A percentile compares a stretch with the other conserved stretches of the same genome.
These are phyloP conservation scores for Moesziomyces sp. DNA, from an alignment of 1,284 basidiomycete species.

Conservation along the genomic window DNA sequence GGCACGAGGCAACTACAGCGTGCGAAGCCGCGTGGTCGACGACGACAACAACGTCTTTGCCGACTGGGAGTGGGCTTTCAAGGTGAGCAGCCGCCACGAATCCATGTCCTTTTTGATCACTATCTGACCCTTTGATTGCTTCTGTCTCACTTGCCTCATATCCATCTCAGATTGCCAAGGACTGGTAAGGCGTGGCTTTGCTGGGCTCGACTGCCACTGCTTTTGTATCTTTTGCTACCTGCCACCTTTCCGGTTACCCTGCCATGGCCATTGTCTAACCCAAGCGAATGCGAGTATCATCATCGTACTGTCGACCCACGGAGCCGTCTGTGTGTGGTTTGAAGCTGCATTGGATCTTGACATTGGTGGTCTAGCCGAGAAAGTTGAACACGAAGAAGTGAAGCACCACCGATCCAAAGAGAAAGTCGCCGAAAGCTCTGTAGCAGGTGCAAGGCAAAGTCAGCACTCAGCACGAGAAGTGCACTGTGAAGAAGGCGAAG, in stretches of 20 bases:
- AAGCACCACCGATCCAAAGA: conserved; percentile 89
- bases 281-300: conserved; percentile 1
- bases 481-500: no score
- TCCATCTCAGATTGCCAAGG: conserved; percentile 46
- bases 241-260: no score
- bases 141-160: neutral
- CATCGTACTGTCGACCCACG: conserved; percentile 1
- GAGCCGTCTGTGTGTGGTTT: neutral
- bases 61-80: conserved; percentile 71
- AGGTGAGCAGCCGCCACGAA: conserved; percentile 26
- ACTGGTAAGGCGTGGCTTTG: conserved; percentile 31
- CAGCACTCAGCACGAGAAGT: no score
- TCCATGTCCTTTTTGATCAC: neutral
- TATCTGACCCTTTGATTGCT: neutral
- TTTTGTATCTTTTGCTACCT: no score
- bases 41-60: conserved; percentile 77
- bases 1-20: conserved; percentile 81
- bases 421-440: conserved; percentile 86
- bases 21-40: conserved; percentile 82
- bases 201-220: no score
- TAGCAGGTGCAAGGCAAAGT: neutral
- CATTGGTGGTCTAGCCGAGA: conserved; percentile 73
- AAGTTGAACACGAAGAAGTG: conserved; percentile 99
- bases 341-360: neutral
- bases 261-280: no score